Percentiles rank a stretch among this genome's conserved stretches.
Evolutionary conservation across 805 yeast species (phyloP).

Genomic region (Suhomyces vadensis): DNA sequence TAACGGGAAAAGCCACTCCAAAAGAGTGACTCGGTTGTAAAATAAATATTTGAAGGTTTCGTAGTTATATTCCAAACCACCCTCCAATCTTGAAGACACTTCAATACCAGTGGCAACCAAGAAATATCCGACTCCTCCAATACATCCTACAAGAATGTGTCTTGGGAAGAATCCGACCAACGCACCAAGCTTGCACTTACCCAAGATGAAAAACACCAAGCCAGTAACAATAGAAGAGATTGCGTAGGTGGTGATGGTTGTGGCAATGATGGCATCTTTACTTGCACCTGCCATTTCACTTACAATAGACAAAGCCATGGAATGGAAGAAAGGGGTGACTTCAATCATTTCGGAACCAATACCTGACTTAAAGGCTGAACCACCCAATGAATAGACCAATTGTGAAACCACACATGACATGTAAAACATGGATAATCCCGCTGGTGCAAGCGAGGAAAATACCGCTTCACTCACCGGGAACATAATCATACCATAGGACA

Average conservation of each 20-base stretch:
- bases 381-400: slow-evolving; percentile 84
- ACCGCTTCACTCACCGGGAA: slow-evolving; percentile 85
- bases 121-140: slow-evolving; percentile 98
- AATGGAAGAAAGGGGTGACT: slow-evolving; percentile 96
- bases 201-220: slow-evolving; percentile 69
- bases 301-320: slow-evolving; percentile 81
- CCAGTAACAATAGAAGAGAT: slow-evolving; percentile 87
- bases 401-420: slow-evolving; percentile 90
- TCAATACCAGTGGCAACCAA: slow-evolving; percentile 87
- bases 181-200: slow-evolving; percentile 78
- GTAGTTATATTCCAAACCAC: slow-evolving; percentile 64
- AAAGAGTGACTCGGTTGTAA: slow-evolving; percentile 30
- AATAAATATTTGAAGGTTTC: slow-evolving; percentile 56
- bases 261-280: slow-evolving; percentile 63
- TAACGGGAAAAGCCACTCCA: slow-evolving; percentile 70
- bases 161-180: slow-evolving; percentile 94
- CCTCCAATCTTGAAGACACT: slow-evolving; percentile 80
- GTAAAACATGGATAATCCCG: slow-evolving; percentile 93
- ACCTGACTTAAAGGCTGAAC: slow-evolving; percentile 86
- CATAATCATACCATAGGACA: slow-evolving; percentile 96
- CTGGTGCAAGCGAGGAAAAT: slow-evolving; percentile 77
- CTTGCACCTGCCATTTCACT: slow-evolving; percentile 51
- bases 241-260: slow-evolving; percentile 85
- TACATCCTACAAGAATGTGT: slow-evolving; percentile 94
- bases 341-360: slow-evolving; percentile 98